Base-by-base conservation (phyloP, 129 eudicot species). In the Kitagawia praeruptora region DNA sequence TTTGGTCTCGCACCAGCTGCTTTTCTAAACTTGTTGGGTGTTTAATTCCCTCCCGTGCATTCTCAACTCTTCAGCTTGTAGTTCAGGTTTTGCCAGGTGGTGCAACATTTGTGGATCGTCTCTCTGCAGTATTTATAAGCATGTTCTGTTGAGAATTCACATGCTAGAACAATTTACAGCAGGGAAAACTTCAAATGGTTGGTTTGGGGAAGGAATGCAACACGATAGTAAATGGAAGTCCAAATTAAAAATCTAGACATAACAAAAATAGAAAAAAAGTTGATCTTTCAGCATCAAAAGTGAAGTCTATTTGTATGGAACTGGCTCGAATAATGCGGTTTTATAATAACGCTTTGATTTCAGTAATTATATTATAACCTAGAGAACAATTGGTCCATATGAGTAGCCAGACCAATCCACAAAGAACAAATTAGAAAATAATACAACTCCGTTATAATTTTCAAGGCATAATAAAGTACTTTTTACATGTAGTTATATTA, bases 111-210 rank as follows among this genome's bases (percentile, higher is more conserved):
- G 3, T 34, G 69, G 28, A 61, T n/a, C 13, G 69, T 25, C n/a
- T 51, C 58, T 51, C 58, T n/a, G 34, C 15, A 2, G 69, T 58
- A n/a, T 61, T 9, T 58, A 8, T n/a, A 58, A n/a, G 34, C 37
- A 61, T 61, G 69, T 61, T 61, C 69, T 61, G 69, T 61, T 61
- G 69, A 61, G 69, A 61, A 61, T 61, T 61, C 69, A 61, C 69
- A 61, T 61, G 69, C 69, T 9, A 61, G 69, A 61, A 61, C 69
- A 61, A 9, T 2, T 61, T 25, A 25, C 69, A 61, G 69, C 34
- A 61, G 37, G 69, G 69, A 58, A 58, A 23, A 58, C 14, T 49
- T 15, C 21, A 16, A 16, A 14, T 15, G 23, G 21, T 49, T 58
- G 31, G 67, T 23, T 25, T 14, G 14, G 67, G 67, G 4, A 56